Evolutionary conservation across 495 filamentous ascomycete species (phyloP).

Genomic region (Antarctomyces pellizariae): DNA sequence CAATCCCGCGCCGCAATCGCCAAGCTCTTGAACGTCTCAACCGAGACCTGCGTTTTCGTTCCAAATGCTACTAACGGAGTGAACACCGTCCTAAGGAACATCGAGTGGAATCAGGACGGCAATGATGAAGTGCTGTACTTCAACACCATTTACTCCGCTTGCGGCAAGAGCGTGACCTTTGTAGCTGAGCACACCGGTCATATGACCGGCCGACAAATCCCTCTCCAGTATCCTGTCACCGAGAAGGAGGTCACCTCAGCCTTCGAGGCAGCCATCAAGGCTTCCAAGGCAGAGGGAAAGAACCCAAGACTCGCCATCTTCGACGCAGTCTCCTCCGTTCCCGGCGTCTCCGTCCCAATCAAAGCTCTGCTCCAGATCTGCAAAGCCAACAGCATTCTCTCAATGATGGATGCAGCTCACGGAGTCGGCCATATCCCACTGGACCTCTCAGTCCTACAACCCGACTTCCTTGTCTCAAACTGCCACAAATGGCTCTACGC

Average conservation of each 20-base stretch:
- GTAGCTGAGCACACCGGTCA: slow-evolving; percentile 28
- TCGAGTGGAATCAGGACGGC: slow-evolving; percentile 25
- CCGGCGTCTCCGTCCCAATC: slow-evolving; percentile 60
- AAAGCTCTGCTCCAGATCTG: slow-evolving; percentile 39
- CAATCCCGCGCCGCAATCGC: slow-evolving; percentile 40
- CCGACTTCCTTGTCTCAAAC: slow-evolving; percentile 71
- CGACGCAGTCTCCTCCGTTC: slow-evolving; percentile 51
- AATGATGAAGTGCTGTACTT: slow-evolving; percentile 46
- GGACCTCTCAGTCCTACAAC: slow-evolving; percentile 34
- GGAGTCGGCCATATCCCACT: slow-evolving; percentile 56
- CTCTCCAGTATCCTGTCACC: slow-evolving; percentile 27
- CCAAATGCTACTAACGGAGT: slow-evolving; percentile 63
- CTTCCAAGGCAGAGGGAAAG: slow-evolving; percentile 19
- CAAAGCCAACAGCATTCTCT: slow-evolving; percentile 32
- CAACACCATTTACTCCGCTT: slow-evolving; percentile 52
- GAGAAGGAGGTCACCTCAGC: slow-evolving; percentile 30
- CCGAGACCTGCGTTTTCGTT: slow-evolving; percentile 47
- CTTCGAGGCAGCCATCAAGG: slow-evolving; percentile 25
- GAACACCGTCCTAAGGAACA: slow-evolving; percentile 54
- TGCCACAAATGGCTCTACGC: slow-evolving; percentile 82
- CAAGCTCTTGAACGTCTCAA: slow-evolving; percentile 32
- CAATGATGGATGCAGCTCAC: slow-evolving; percentile 58
- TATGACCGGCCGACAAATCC: slow-evolving; percentile 11
- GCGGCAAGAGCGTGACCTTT: slow-evolving; percentile 45
- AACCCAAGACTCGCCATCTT: slow-evolving; percentile 42